Conservation (phyloP, 2,329 filamentous ascomycete genomes). For the Lachnellula subtilissima region DNA sequence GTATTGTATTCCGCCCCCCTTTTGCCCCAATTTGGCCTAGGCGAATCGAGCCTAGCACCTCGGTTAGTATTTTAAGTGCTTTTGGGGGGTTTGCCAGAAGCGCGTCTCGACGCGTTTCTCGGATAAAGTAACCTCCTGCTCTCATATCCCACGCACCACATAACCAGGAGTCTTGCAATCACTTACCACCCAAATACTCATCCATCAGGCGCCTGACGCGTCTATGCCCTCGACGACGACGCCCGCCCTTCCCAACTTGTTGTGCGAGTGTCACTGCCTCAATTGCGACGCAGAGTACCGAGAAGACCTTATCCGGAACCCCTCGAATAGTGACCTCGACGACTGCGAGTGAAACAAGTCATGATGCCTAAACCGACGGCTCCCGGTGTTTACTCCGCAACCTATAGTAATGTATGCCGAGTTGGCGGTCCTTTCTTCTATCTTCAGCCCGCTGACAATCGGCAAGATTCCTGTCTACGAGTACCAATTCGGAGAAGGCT, state of each 20-base stretch:
- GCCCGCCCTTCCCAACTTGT: background rate
- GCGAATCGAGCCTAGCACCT: background rate
- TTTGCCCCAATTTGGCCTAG: background rate
- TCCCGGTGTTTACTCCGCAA: conserved; percentile 57
- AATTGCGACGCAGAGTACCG: background rate
- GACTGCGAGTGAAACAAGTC: background rate
- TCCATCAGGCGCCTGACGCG: background rate
- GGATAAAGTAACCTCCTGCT: background rate
- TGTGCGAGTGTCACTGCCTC: background rate
- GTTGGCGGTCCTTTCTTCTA: background rate
- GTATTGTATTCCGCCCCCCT: too few relatives aligned
- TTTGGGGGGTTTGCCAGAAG: background rate
- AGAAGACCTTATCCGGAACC: background rate
- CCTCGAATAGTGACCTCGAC: background rate
- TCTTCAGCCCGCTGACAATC: conserved; percentile 1
- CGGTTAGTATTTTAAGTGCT: background rate
- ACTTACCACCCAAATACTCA: background rate
- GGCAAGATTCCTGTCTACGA: conserved; percentile 88
- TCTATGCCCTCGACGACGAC: background rate
- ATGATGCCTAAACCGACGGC: conserved; percentile 31
- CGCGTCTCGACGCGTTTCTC: background rate
- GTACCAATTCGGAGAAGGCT: conserved; percentile 75
- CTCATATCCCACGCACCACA: too few relatives aligned
- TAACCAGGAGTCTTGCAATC: too few relatives aligned
- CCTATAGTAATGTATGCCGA: conserved; percentile 59